These are phyloP conservation scores for Hortaea sp. DNA, from an alignment of 2,329 filamentous ascomycete genomes.

Conservation along the genomic window DNA sequence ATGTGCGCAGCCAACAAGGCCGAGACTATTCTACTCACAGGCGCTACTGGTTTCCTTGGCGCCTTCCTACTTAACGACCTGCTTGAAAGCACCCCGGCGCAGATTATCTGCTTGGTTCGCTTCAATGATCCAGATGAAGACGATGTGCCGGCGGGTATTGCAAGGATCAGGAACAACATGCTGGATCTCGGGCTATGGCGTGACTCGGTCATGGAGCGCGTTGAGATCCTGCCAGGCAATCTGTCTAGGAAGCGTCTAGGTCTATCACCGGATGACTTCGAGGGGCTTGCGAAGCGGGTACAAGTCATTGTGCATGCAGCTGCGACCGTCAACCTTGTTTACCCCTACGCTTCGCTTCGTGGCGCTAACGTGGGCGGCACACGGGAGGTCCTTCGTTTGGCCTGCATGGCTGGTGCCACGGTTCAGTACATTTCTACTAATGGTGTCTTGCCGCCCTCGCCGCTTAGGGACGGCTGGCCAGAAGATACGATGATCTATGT, in stretches of 20 bases:
- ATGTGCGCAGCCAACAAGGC: slow-evolving; percentile 54
- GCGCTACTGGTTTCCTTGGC: slow-evolving; percentile 66
- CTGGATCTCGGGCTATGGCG: slow-evolving; percentile 71
- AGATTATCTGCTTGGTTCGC: slow-evolving; percentile 63
- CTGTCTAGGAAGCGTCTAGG: slow-evolving; percentile 59
- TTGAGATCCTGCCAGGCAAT: slow-evolving; percentile 66
- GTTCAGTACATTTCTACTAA: slow-evolving; percentile 74
- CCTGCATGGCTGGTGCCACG: slow-evolving; percentile 56
- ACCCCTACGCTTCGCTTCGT: slow-evolving; percentile 67
- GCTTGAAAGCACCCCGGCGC: slow-evolving; percentile 56
- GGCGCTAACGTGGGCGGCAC: slow-evolving; percentile 73
- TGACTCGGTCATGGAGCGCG: slow-evolving; percentile 66
- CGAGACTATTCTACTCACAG: slow-evolving; percentile 60
- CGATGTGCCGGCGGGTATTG: slow-evolving; percentile 56
- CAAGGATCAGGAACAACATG: slow-evolving; percentile 63
- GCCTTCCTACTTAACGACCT: slow-evolving; percentile 63
- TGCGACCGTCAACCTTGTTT: slow-evolving; percentile 70
- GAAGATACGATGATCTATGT: slow-evolving; percentile 59
- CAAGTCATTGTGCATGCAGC: slow-evolving; percentile 70
- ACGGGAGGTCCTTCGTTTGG: slow-evolving; percentile 61
- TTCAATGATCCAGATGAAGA: slow-evolving; percentile 58
- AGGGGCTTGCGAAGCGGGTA: slow-evolving; percentile 53
- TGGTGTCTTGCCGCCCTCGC: slow-evolving; percentile 61
- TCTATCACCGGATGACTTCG: slow-evolving; percentile 54
- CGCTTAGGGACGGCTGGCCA: slow-evolving; percentile 53